Evolutionary conservation across 73 alveolate species (phyloP).

Genomic region (Durusdinium trenchii): DNA sequence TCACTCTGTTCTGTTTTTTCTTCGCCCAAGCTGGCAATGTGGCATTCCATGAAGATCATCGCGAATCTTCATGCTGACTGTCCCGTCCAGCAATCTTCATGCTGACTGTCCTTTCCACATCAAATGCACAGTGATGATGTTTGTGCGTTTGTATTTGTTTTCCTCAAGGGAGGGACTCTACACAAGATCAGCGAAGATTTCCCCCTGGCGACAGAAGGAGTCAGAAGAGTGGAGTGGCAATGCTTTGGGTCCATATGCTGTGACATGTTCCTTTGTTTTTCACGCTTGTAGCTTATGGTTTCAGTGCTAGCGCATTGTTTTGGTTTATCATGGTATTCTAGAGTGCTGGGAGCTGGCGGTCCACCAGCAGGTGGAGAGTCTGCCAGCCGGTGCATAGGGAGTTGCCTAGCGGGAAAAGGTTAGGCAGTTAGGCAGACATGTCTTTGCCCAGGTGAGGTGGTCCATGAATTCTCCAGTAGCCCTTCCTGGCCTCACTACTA

Average conservation of each 20-base stretch:
- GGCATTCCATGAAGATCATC: conserved; percentile 1
- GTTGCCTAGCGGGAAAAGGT: neutral
- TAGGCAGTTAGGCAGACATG: neutral
- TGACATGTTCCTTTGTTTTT: neutral
- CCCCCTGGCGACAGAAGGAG: conserved; percentile 1
- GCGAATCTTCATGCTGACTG: neutral
- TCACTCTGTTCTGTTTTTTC: neutral
- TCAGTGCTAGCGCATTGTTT: neutral
- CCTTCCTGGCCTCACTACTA: conserved; percentile 2
- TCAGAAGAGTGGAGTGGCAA: conserved; percentile 24
- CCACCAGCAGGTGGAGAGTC: no score
- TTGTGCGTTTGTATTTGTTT: neutral
- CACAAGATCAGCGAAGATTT: conserved; percentile 18
- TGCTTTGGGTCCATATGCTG: neutral
- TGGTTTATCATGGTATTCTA: neutral
- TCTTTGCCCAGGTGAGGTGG: conserved; percentile 10
- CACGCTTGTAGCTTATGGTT: conserved; percentile 4
- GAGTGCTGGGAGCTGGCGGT: conserved; percentile 2
- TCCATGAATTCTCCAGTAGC: conserved; percentile 21
- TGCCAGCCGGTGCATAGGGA: neutral
- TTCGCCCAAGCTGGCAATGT: conserved; percentile 23
- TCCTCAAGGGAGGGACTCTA: neutral
- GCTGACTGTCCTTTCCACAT: conserved; percentile 29
- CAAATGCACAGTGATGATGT: neutral
- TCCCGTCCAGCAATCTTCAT: neutral